Conservation (phyloP, 495 filamentous ascomycete genomes). For the Melanomma pulvis-pyrius region DNA sequence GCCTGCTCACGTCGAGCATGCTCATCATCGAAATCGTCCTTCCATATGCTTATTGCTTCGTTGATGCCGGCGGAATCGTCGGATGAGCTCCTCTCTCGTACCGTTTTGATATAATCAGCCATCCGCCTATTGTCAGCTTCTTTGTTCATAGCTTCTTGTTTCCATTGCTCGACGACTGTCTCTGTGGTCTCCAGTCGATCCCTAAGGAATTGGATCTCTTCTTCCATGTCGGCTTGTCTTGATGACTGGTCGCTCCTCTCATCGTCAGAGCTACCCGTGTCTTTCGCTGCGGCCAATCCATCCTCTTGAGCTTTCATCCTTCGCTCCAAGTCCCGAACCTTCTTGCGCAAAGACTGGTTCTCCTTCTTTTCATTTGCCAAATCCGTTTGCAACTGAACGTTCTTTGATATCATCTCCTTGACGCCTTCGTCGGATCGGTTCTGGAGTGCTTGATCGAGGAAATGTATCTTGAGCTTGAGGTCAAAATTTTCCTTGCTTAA, state of each 20-base stretch:
- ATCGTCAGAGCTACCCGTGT: conserved; percentile 50
- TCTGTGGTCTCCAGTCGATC: conserved; percentile 84
- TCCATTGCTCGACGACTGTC: conserved; percentile 76
- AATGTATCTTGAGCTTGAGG: conserved; percentile 96
- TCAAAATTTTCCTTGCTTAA: conserved; percentile 97
- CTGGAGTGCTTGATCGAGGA: conserved; percentile 88
- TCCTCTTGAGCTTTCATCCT: conserved; percentile 74
- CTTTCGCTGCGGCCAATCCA: conserved; percentile 56
- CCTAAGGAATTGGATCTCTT: conserved; percentile 79
- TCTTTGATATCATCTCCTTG: conserved; percentile 96
- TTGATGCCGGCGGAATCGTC: conserved; percentile 72
- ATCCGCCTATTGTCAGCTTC: conserved; percentile 81
- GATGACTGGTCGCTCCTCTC: conserved; percentile 62
- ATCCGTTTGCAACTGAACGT: conserved; percentile 90
- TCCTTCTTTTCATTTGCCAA: conserved; percentile 86
- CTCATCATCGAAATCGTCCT: conserved; percentile 93
- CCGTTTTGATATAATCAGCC: conserved; percentile 73
- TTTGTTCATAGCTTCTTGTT: conserved; percentile 71
- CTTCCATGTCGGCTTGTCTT: conserved; percentile 73
- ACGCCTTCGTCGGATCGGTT: conserved; percentile 94
- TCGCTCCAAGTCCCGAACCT: conserved; percentile 83
- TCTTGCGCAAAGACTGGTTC: conserved; percentile 74
- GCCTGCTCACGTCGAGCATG: conserved; percentile 85
- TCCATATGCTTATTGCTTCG: conserved; percentile 92
- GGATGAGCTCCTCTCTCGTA: conserved; percentile 65